phyloP scores from a whole-genome alignment of 139 green algal genomes.

The Edaphochlamys debaryana region DNA sequence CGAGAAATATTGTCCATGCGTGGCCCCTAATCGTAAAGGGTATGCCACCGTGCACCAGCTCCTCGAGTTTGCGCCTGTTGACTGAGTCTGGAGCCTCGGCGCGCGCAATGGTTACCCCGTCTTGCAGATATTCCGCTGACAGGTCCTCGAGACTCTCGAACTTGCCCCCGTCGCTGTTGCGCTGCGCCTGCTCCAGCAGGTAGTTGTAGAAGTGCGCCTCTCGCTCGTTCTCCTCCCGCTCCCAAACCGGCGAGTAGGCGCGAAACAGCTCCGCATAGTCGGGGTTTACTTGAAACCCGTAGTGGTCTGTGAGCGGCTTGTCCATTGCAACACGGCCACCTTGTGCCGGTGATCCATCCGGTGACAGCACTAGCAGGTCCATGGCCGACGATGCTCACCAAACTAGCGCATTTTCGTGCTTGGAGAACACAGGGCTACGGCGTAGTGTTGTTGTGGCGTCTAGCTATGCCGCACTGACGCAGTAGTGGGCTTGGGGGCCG shows the following conservation, averaged over 20 bases:
- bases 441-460: no score
- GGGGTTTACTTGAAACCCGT: conserved; percentile 48
- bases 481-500: no score
- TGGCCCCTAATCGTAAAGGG: conserved; percentile 49
- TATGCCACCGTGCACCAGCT: conserved; percentile 9
- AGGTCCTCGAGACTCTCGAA: conserved; percentile 13
- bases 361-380: no score
- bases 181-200: conserved; percentile 13
- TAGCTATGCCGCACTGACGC: no score
- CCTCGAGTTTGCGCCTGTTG: neutral
- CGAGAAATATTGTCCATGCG: conserved; percentile 72
- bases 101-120: neutral
- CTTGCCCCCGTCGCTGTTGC: neutral
- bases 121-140: neutral
- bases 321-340: no score
- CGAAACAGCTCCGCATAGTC: conserved; percentile 53
- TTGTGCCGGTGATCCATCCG: no score
- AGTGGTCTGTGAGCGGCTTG: neutral
- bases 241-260: conserved; percentile 60
- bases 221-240: conserved; percentile 72
- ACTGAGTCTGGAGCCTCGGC: neutral
- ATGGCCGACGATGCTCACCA: no score
- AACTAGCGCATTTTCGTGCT: no score
- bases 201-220: conserved; percentile 51
- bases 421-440: no score